Evolutionary conservation across 2,329 filamentous ascomycete species (phyloP).

Genomic region (Alternaria arbusti): DNA sequence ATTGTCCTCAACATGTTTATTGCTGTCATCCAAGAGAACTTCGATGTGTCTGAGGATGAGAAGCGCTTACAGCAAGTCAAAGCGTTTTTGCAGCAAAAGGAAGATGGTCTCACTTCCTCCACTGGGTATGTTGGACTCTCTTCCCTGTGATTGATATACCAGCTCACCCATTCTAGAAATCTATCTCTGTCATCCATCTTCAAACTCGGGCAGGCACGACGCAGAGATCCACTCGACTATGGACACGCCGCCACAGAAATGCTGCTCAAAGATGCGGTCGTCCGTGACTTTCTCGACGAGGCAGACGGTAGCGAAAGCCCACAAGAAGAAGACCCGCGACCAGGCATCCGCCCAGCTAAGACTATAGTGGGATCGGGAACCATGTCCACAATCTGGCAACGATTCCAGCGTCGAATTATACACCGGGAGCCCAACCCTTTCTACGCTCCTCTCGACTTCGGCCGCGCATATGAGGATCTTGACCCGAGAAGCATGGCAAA

Average conservation of each 20-base stretch:
- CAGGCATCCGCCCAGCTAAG: conserved; percentile 46
- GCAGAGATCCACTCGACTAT: conserved; percentile 86
- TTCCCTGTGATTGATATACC: not conserved
- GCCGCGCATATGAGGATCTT: conserved; percentile 74
- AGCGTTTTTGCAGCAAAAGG: conserved; percentile 89
- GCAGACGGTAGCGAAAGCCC: conserved; percentile 49
- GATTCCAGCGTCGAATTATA: conserved; percentile 62
- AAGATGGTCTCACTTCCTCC: conserved; percentile 70
- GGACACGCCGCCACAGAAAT: conserved; percentile 92
- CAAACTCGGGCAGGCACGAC: conserved; percentile 66
- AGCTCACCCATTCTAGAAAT: conserved; percentile 56
- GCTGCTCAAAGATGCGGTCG: conserved; percentile 94
- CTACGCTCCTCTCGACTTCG: conserved; percentile 79
- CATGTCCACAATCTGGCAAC: conserved; percentile 68
- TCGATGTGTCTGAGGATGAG: conserved; percentile 97
- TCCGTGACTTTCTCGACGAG: conserved; percentile 92
- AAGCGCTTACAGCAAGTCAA: conserved; percentile 97
- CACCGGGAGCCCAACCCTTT: conserved; percentile 90
- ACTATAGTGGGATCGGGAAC: conserved; percentile 63
- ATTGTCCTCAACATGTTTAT: conserved; percentile 99
- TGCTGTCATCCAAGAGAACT: conserved; percentile 99
- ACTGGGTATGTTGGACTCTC: conserved; percentile 55
- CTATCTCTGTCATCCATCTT: conserved; percentile 72
- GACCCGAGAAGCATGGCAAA: conserved; percentile 89
- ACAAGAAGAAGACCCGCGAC: conserved; percentile 39